These are phyloP conservation scores for Xylariaceae sp. DNA, from an alignment of 2,329 filamentous ascomycete species.

Conservation along the genomic window DNA sequence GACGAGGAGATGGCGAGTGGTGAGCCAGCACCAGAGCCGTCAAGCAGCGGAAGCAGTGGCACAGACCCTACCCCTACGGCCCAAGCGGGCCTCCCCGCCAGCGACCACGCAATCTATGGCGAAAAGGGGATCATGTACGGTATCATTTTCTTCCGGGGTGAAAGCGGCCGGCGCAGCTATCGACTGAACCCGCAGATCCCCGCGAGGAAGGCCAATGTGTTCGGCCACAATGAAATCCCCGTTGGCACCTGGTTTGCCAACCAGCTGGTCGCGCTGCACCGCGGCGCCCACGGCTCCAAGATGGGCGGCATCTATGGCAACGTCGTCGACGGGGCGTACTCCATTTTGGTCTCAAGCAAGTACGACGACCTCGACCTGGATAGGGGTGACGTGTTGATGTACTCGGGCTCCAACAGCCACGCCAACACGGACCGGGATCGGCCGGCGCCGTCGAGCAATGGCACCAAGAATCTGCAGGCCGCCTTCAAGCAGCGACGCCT, in stretches of 20 bases:
- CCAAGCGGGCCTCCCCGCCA: conserved; percentile 6
- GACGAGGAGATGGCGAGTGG: too few species aligned
- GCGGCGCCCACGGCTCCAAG: conserved; percentile 17
- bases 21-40: too few species aligned
- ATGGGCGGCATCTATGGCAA: conserved; percentile 19
- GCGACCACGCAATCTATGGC: conserved; percentile 17
- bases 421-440: conserved; percentile 6
- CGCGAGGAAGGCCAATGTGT: conserved; percentile 11
- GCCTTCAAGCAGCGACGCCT: conserved; percentile 9
- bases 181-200: conserved; percentile 12
- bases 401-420: conserved; percentile 13
- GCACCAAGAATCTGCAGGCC: conserved; percentile 15
- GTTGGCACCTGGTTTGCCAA: conserved; percentile 20
- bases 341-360: conserved; percentile 15
- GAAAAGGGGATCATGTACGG: conserved; percentile 19
- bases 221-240: conserved; percentile 18
- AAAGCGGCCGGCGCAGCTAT: conserved; percentile 8
- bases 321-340: conserved; percentile 15
- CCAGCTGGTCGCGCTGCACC: conserved; percentile 19
- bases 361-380: conserved; percentile 13
- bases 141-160: conserved; percentile 6
- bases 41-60: too few species aligned
- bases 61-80: neutral
- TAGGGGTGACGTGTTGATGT: conserved; percentile 8
- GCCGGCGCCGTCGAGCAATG: conserved; percentile 9